Evolutionary conservation across 345 rosid species (phyloP), one percentile per base, ranked within the genome.

Genomic region (Fremontodendron californicum): DNA sequence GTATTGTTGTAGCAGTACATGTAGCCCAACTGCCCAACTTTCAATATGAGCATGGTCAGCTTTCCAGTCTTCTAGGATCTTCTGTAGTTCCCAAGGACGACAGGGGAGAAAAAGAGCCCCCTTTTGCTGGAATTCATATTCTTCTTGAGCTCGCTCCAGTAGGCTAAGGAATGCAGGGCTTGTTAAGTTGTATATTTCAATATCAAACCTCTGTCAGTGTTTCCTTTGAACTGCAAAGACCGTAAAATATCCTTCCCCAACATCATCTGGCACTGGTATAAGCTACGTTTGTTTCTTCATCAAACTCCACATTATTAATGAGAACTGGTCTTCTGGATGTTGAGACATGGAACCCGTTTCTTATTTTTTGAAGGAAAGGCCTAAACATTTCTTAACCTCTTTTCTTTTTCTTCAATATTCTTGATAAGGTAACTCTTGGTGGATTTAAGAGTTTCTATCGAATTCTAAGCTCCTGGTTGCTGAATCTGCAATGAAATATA

Each of bases 91-190:
- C 19, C 80, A 75, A 1, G 84, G 83, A 6, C 12, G 55, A 75
- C 84, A 83, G 16, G 84, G 88, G 71, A 81, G 75, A 4, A 76
- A 78, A 57, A 83, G 82, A 25, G 66, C 82, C 18, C 86, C 84
- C 31, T 62, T 63, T 11, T 81, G 86, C 5, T 80, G 63, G 40
- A 78, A 81, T 18, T 80, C 83, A 33, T 82, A 81, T 58, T 85
- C 86, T 27, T 81, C 81, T 68, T 72, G 74, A 0, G 81, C 83
- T 31, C 74, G 75, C 79, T 83, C 77, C 51, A 85, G 31, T 79
- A 82, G 29, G 45, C 66, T 82, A 42, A 78, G 33, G 68, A 82
- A 81, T 66, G 74, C 78, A 5, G 84, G 84, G 70, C 80, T 65
- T 19, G 62, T 54, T 11, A 82, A 81, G 58, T 61, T 76, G 9